These are phyloP conservation scores for Mortierella alpina DNA, from an alignment of 192 early-diverging fungal species.

Conservation along the genomic window DNA sequence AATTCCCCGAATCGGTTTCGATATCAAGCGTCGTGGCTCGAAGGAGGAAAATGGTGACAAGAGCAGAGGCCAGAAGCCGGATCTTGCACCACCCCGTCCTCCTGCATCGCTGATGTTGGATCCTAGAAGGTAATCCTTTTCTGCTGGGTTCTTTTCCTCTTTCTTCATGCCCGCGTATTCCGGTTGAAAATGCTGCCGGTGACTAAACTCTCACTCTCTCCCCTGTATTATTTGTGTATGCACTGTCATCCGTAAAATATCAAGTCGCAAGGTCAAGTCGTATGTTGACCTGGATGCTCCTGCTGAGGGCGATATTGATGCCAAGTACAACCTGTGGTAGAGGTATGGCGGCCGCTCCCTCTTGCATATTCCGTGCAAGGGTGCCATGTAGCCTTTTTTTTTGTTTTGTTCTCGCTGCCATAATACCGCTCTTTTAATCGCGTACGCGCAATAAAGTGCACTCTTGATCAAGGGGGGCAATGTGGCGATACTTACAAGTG, in stretches of 20 bases:
- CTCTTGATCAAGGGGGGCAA: too few species aligned
- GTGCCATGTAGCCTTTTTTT: background rate
- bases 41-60: constrained; percentile 36
- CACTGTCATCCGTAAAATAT: constrained; percentile 38
- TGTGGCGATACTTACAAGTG: background rate
- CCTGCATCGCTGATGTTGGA: constrained; percentile 42
- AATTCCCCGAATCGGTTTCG: constrained; percentile 72
- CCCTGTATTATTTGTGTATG: background rate
- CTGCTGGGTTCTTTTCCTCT: background rate
- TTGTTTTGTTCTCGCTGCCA: background rate
- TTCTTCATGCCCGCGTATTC: too few species aligned
- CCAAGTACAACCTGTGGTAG: constrained; percentile 60
- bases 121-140: constrained; percentile 43
- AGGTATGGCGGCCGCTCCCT: background rate
- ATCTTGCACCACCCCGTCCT: constrained; percentile 20
- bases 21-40: constrained; percentile 39
- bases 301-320: constrained; percentile 77
- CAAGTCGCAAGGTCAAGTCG: constrained; percentile 81
- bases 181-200: background rate
- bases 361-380: background rate
- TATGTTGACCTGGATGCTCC: constrained; percentile 93
- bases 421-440: background rate
- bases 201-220: background rate
- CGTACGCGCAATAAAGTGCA: background rate
- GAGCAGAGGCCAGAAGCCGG: constrained; percentile 8